Evolutionary conservation across 1,284 basidiomycete genomes (phyloP), one percentile per base, ranked within the genome.

Genomic region (Albatrellus sp.): DNA sequence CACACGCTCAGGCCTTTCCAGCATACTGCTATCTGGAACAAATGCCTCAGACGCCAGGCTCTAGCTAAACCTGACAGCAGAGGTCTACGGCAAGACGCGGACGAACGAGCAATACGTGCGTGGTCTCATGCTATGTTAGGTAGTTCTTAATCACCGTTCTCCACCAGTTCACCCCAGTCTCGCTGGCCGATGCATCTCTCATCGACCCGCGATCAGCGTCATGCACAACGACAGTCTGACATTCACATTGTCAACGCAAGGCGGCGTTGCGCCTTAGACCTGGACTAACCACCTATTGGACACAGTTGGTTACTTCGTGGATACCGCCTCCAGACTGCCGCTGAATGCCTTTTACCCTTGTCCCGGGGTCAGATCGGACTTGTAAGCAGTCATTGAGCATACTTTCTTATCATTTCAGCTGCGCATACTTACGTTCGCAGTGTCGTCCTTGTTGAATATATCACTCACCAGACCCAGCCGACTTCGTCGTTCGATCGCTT

Each of bases 211-310:
- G 47, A 71, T 78, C 40, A 51, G 52, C 0, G 48, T 76, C 2
- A 61, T 54, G 0, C 49, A 55, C 5, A 49, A 53, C 3, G 43
- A 55, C 0, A 52, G 69, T 47, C 52, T 72, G 40, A 70, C 67
- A 0, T 75, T 77, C 53, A 71, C 66, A 3, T 55, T 78, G 3
- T 73, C 73, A 3, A 72, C 72, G 3, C 57, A 60, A 42, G 69
- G 70, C 6, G 74, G 72, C 2, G 75, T 77, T 4, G 73, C 70
- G 1, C 63, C 68, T 4, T 77, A 71, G 69, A 68, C 75, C 2
- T 79, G 72, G 72, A 55, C 80, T 3, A 73, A 78, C 45, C 75
- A 77, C 55, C 73, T 73, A 0, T 58, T 62, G 0, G 69, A 69
- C 12, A 75, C 70, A 0, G 57, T 77, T 2, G 77, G 76, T 1